Conservation (phyloP, 257 asterid genomes). For the Voacanga thouarsii region DNA sequence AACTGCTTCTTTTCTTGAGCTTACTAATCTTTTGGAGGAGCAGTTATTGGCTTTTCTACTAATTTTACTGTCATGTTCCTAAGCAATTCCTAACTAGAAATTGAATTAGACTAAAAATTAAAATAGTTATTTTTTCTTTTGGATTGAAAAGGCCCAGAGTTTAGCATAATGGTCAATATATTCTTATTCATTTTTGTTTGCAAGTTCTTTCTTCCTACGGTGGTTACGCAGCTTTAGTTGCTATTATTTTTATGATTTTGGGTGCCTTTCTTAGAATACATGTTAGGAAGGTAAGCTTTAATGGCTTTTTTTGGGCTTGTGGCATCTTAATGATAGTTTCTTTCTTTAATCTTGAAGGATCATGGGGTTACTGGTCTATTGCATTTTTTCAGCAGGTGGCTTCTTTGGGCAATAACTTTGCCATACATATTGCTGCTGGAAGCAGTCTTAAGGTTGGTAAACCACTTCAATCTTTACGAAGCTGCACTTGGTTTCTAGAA, state of each 20-base stretch:
- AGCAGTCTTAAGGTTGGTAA: slow-evolving; percentile 56
- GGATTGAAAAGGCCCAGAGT: neutral
- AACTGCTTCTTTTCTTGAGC: neutral
- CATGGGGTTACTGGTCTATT: slow-evolving; percentile 68
- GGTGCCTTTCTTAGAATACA: neutral
- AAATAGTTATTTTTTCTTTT: neutral
- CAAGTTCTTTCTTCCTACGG: too few relatives aligned
- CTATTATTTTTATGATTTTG: neutral
- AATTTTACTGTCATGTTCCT: neutral
- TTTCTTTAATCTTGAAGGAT: slow-evolving; percentile 35
- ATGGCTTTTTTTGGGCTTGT: neutral
- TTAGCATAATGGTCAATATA: neutral
- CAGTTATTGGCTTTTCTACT: neutral
- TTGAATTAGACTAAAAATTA: neutral
- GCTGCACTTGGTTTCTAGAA: neutral
- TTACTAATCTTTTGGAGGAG: neutral
- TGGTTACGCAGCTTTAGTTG: too few relatives aligned
- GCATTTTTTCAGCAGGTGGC: slow-evolving; percentile 73
- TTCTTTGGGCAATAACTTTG: slow-evolving; percentile 58
- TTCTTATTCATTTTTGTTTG: too few relatives aligned
- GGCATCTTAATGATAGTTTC: neutral
- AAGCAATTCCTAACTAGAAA: neutral
- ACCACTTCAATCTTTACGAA: neutral
- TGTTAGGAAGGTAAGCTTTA: neutral
- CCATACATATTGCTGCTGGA: slow-evolving; percentile 65